Evolutionary conservation across 2,329 filamentous ascomycete species (phyloP).

Genomic region (Knufia petricola): DNA sequence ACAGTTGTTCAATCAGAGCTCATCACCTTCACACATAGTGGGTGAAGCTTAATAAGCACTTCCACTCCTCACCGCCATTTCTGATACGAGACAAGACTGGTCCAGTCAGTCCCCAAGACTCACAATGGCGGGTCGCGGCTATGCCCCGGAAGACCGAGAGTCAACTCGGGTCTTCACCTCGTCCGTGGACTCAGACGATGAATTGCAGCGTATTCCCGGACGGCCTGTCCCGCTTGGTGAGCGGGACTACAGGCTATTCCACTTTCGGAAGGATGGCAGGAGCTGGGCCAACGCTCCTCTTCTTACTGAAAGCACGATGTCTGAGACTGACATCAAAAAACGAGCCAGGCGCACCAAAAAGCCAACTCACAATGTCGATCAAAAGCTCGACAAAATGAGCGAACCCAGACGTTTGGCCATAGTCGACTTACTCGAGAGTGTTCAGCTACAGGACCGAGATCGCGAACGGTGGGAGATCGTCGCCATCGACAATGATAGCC

Average conservation of each 20-base stretch:
- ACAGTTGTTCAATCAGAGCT: not conserved
- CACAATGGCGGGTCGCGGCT: constrained; percentile 6
- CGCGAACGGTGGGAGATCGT: constrained; percentile 3
- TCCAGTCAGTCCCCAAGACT: not conserved
- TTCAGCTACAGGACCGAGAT: not conserved
- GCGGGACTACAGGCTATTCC: constrained; percentile 4
- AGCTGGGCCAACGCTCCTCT: constrained; percentile 5
- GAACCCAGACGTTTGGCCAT: constrained; percentile 4
- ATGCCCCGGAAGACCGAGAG: constrained; percentile 2
- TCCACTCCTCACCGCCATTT: constrained; percentile 3
- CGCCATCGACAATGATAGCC: constrained; percentile 7
- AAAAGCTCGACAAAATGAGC: constrained; percentile 8
- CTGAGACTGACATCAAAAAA: constrained; percentile 7
- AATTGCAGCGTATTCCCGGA: not conserved
- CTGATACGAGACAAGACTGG: not conserved
- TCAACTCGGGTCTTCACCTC: constrained; percentile 3
- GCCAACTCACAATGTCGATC: constrained; percentile 1
- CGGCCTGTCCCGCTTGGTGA: constrained; percentile 1
- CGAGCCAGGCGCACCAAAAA: constrained; percentile 5
- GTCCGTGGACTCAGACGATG: constrained; percentile 6
- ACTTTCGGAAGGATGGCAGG: constrained; percentile 5
- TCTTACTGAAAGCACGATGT: not conserved
- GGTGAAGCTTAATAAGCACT: not conserved
- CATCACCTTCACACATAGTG: not conserved
- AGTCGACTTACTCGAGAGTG: constrained; percentile 1